Conservation (phyloP, 345 rosid species). For the Citrus unshiu region DNA sequence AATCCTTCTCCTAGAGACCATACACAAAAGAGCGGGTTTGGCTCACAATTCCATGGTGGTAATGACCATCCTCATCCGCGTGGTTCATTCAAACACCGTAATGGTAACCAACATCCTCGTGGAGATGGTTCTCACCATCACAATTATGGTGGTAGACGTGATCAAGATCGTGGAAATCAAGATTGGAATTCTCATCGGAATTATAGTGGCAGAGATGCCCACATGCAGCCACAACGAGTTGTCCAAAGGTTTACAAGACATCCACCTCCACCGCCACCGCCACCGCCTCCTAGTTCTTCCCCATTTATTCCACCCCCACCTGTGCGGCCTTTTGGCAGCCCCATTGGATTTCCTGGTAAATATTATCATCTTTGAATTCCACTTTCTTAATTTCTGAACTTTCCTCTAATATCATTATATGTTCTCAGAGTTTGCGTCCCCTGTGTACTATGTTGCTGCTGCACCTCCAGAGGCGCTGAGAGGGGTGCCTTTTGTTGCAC, state of each 20-base stretch:
- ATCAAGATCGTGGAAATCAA: conserved; percentile 63
- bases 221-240: conserved; percentile 56
- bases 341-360: conserved; percentile 66
- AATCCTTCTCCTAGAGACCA: conserved; percentile 55
- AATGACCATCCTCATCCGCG: conserved; percentile 60
- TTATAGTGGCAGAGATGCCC: conserved; percentile 64
- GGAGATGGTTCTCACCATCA: conserved; percentile 68
- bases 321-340: conserved; percentile 45
- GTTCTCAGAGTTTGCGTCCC: conserved; percentile 47
- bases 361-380: conserved; percentile 7
- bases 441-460: conserved; percentile 42
- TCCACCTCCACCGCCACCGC: conserved; percentile 53
- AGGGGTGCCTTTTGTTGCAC: conserved; percentile 46
- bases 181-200: conserved; percentile 58
- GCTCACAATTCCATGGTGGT: conserved; percentile 45
- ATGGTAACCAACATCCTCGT: conserved; percentile 43
- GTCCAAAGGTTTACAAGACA: conserved; percentile 54
- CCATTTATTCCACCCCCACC: conserved; percentile 52
- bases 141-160: conserved; percentile 69
- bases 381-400: neutral
- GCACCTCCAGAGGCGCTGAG: conserved; percentile 39
- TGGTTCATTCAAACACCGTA: conserved; percentile 60
- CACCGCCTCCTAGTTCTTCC: conserved; percentile 32
- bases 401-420: conserved; percentile 23
- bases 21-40: conserved; percentile 47